A percentile compares a stretch with the other conserved stretches of the same genome.
Conservation (phyloP, 352 stramenopile species). For the Pelagophyceae sp. region DNA sequence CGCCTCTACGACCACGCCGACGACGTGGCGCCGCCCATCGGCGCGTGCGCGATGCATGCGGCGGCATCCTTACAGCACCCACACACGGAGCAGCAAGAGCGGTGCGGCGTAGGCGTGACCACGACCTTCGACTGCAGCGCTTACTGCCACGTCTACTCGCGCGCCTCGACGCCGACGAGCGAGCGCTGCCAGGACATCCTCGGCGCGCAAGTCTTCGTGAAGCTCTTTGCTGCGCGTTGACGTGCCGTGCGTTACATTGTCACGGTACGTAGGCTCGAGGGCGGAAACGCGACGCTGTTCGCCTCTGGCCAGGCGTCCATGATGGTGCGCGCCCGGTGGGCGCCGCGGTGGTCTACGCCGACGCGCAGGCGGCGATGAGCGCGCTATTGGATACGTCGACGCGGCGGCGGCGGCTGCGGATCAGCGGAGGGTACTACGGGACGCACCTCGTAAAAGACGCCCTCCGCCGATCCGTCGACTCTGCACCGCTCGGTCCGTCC, state of each 20-base stretch:
- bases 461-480: not conserved
- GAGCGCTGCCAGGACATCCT: not conserved
- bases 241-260: too few species aligned
- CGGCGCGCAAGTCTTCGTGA: not conserved
- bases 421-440: slow-evolving; percentile 14
- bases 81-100: too few species aligned
- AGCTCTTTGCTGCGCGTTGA: not conserved
- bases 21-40: slow-evolving; percentile 8
- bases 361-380: not conserved
- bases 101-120: not conserved
- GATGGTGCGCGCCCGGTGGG: too few species aligned
- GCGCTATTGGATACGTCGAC: not conserved
- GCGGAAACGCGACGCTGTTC: not conserved
- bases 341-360: too few species aligned
- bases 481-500: not conserved
- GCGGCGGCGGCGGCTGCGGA: not conserved
- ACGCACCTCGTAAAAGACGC: not conserved
- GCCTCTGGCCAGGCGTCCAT: not conserved
- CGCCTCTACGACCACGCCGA: not conserved
- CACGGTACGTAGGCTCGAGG: too few species aligned
- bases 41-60: not conserved
- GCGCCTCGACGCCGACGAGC: not conserved
- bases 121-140: not conserved
- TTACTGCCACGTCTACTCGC: not conserved
- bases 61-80: not conserved